Evolutionary conservation across 768 basidiomycete genomes (phyloP), one percentile per base, ranked within the genome.

Genomic region (Boletellus sp.): DNA sequence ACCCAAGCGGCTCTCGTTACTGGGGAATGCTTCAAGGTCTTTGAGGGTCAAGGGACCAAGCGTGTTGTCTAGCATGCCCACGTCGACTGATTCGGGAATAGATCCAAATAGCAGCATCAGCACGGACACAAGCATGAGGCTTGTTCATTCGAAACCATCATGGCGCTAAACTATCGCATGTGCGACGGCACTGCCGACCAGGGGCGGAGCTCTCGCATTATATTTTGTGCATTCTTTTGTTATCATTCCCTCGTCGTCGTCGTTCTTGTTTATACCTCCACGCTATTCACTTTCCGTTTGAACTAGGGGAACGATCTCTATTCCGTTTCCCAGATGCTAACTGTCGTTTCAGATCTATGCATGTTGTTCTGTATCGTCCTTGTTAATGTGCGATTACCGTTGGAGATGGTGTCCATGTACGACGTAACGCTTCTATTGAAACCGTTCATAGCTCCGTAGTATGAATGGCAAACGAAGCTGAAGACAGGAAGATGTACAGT

Each of bases 1-100:
- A 50, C 60, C 71, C 42, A 84, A 80, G 67, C 71, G 84, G 54
- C 56, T 79, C 51, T 85, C 83, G 11, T 57, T 85, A 53, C 74
- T 77, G n/a, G 67, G 64, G 53, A 60, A 63, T 59, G 37, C 65
- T 5, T 59, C 72, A 6, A 74, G 69, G 57, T 66, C 73, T 16
- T 58, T 67, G 53, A 55, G 63, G 45, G 52, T 62, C 57, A 67
- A 72, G 56, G 57, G 61, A 57, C 38, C 68, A 57, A 55, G 63
- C 66, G 20, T 57, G 55, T 23, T 69, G 64, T 45, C 72, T 53
- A 57, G 66, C 22, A 62, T 67, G 45, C 28, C 62, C 8, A 24
- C 55, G 23, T 55, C 73, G 6, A 63, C 73, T 15, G 40, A 67
- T 48, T 59, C 68, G 13, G 67, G 65, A 56, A 45, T 42, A 26